These are phyloP conservation scores for Tremellales sp. DNA, from an alignment of 1,284 basidiomycete species.

Conservation along the genomic window DNA sequence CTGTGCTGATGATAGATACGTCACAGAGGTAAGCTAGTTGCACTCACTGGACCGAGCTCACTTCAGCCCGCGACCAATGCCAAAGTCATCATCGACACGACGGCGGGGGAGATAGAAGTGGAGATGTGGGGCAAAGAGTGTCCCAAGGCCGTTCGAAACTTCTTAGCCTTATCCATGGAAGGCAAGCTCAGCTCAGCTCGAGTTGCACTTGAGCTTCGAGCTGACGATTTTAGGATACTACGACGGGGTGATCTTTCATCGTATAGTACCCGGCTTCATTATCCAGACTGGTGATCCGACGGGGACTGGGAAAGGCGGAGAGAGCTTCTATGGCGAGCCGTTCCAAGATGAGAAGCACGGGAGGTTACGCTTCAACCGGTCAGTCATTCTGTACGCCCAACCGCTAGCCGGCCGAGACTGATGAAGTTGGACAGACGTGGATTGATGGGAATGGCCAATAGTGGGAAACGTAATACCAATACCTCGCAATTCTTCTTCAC, in stretches of 20 bases:
- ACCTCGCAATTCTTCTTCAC: conserved; percentile 90
- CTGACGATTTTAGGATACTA: conserved; percentile 59
- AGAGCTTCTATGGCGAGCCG: conserved; percentile 85
- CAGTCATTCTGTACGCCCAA: no score
- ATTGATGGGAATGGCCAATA: conserved; percentile 90
- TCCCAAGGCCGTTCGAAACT: conserved; percentile 89
- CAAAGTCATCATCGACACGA: conserved; percentile 82
- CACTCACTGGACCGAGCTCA: not conserved
- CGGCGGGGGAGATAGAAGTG: conserved; percentile 83
- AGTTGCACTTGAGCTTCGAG: not conserved
- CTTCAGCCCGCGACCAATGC: conserved; percentile 62
- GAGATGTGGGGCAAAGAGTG: conserved; percentile 96
- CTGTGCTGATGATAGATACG: conserved; percentile 26
- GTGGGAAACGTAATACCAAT: conserved; percentile 74
- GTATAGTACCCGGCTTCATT: conserved; percentile 74
- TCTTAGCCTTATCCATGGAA: conserved; percentile 83
- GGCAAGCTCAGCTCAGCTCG: conserved; percentile 54
- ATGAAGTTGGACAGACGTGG: conserved; percentile 61
- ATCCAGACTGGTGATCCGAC: conserved; percentile 95
- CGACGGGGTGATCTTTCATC: conserved; percentile 89
- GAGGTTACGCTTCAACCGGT: conserved; percentile 57
- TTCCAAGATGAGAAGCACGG: conserved; percentile 94
- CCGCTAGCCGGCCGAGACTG: no score
- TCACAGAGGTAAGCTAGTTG: conserved; percentile 34
- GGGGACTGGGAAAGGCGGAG: conserved; percentile 84